Conservation (phyloP, 495 filamentous ascomycete species). For the Neurospora sp. region DNA sequence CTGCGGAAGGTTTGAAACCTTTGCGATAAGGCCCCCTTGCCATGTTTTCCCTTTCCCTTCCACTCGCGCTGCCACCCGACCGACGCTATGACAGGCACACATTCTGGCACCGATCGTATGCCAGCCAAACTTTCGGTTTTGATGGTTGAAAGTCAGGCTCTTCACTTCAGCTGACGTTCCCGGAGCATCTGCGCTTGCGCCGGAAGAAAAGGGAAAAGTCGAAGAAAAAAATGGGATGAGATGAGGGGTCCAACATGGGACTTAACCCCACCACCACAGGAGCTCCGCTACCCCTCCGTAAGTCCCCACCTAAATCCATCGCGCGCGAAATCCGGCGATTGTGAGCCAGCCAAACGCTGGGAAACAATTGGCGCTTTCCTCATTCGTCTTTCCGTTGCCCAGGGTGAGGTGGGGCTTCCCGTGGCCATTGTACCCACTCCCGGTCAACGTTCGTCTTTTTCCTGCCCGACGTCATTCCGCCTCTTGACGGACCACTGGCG, state of each 20-base stretch:
- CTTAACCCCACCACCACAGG: background rate
- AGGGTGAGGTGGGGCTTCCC: background rate
- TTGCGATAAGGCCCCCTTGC: background rate
- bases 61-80: background rate
- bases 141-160: background rate
- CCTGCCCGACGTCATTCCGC: slow-evolving; percentile 13
- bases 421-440: background rate
- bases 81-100: background rate
- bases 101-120: background rate
- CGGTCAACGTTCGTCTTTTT: slow-evolving; percentile 7
- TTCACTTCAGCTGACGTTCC: background rate
- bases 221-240: background rate
- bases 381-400: background rate
- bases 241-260: background rate
- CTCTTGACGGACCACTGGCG: slow-evolving; percentile 1
- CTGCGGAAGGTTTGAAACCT: background rate
- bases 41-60: background rate
- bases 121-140: background rate
- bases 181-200: background rate
- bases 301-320: background rate
- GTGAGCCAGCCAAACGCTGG: background rate
- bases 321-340: background rate
- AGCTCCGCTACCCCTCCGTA: background rate
- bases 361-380: background rate
- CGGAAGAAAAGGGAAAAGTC: background rate